phyloP scores from a whole-genome alignment of 208 protist genomes.

The Leishmania tarentolae region DNA sequence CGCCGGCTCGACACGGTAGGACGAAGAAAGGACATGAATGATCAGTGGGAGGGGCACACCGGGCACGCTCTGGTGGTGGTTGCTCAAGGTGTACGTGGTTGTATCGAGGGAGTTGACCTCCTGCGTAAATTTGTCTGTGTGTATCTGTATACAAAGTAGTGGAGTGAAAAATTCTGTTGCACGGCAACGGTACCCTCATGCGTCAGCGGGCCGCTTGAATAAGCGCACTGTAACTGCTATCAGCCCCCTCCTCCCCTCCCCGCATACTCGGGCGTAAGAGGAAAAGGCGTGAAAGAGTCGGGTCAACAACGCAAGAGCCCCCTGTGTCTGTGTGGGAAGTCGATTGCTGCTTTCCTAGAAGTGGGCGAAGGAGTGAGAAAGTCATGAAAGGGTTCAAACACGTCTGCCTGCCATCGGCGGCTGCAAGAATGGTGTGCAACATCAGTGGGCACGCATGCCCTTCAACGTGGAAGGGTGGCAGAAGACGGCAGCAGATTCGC shows the following conservation, averaged over 20 bases:
- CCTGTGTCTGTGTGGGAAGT: background rate
- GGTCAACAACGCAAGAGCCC: background rate
- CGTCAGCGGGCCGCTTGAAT: background rate
- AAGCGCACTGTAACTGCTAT: background rate
- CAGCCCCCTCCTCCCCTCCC: background rate
- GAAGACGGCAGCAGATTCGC: background rate
- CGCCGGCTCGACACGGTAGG: constrained; percentile 45
- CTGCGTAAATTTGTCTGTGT: background rate
- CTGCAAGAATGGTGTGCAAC: background rate
- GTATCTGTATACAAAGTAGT: background rate
- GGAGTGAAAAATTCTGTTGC: background rate
- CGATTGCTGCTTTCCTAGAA: background rate
- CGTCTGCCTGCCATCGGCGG: background rate
- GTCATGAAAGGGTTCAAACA: background rate
- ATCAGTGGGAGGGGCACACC: background rate
- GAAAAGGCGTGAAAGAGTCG: background rate
- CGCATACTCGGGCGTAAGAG: background rate
- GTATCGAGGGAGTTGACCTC: background rate
- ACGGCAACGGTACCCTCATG: background rate
- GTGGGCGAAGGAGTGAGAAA: background rate
- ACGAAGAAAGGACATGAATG: constrained; percentile 46
- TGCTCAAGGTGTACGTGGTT: constrained; percentile 1
- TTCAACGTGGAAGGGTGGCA: background rate
- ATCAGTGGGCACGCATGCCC: background rate
- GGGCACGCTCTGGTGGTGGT: background rate